Percentiles rank a stretch among this genome's conserved stretches.
Evolutionary conservation across 306 rosid species (phyloP).

Genomic region (Fragaria vesca): DNA sequence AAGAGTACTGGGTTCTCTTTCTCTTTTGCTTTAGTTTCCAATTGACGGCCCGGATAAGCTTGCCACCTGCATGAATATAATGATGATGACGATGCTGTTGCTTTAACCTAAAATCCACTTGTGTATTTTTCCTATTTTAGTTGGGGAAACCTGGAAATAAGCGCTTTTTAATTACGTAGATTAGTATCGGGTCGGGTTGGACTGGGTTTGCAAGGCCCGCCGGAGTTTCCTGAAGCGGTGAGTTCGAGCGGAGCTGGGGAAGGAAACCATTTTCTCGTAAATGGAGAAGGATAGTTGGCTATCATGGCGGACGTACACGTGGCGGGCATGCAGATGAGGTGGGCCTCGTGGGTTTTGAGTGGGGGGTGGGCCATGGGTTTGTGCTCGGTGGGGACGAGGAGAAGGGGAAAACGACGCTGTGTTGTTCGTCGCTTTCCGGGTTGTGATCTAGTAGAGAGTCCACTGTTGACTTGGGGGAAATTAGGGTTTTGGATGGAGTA

Average conservation of each 20-base stretch:
- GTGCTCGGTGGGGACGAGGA: not conserved
- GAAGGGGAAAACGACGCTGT: not conserved
- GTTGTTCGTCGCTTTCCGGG: not conserved
- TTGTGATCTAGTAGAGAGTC: not conserved
- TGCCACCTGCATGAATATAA: not conserved
- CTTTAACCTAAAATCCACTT: not conserved
- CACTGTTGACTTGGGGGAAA: not conserved
- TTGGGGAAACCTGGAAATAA: not conserved
- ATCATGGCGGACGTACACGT: not conserved
- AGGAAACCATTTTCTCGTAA: not conserved
- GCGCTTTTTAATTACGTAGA: not conserved
- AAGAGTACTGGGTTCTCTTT: not conserved
- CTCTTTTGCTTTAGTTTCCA: not conserved
- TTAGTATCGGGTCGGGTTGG: not conserved
- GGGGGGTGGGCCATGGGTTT: not conserved
- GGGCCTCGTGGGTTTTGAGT: not conserved
- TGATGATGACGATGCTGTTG: not conserved
- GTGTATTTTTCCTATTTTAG: not conserved
- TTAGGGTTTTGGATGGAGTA: not conserved
- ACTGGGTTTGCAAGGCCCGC: not conserved
- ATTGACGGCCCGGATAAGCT: conserved; percentile 9
- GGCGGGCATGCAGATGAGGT: conserved; percentile 11
- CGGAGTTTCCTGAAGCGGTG: not conserved
- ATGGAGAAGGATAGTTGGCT: not conserved
- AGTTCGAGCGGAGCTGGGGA: not conserved